These are phyloP conservation scores for Eucalyptus paniculata DNA, from an alignment of 345 rosid species.

Conservation along the genomic window DNA sequence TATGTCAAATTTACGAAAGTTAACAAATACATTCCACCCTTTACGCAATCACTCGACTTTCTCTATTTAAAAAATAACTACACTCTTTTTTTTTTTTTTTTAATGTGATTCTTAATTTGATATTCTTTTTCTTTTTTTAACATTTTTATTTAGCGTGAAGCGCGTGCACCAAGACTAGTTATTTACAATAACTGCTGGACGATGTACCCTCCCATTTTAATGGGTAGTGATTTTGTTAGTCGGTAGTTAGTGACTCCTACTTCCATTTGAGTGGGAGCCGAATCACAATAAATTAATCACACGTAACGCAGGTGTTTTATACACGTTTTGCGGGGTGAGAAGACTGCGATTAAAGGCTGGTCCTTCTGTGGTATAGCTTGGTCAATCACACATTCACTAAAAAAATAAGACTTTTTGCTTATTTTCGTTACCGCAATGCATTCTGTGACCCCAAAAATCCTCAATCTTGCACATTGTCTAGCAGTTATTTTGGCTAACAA, in stretches of 20 bases:
- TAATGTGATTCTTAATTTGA: too few species aligned
- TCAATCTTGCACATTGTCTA: neutral
- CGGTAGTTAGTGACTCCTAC: neutral
- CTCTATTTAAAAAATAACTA: too few species aligned
- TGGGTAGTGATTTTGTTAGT: neutral
- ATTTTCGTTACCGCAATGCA: neutral
- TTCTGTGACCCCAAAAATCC: neutral
- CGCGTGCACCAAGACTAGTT: neutral
- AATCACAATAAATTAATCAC: too few species aligned
- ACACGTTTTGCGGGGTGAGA: neutral
- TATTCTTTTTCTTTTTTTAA: too few species aligned
- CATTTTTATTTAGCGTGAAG: neutral
- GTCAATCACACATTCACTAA: neutral
- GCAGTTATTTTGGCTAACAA: neutral
- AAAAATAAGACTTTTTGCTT: too few species aligned
- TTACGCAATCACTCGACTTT: too few species aligned
- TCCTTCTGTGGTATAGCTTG: neutral
- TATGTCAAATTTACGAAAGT: too few species aligned
- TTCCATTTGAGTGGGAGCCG: neutral
- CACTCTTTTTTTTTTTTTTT: too few species aligned
- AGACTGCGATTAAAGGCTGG: neutral
- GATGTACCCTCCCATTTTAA: neutral
- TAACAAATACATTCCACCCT: too few species aligned
- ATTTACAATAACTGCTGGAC: neutral
- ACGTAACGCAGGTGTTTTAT: neutral